Evolutionary conservation across 768 basidiomycete species (phyloP).

Genomic region (Suillus subaureus): DNA sequence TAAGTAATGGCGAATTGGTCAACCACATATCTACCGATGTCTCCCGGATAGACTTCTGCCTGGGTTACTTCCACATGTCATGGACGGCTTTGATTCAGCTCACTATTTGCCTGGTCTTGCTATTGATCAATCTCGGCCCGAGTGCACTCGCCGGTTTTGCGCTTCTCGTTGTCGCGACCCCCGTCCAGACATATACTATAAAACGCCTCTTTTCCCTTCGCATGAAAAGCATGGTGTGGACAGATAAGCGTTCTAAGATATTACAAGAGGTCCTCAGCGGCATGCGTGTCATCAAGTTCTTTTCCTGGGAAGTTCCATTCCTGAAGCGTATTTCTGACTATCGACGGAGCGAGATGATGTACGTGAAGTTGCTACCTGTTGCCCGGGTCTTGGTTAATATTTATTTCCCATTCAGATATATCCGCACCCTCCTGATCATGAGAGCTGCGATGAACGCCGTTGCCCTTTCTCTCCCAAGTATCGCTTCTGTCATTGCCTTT

Average conservation of each 20-base stretch:
- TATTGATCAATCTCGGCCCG: conserved; percentile 72
- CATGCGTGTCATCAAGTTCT: conserved; percentile 92
- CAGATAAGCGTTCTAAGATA: conserved; percentile 86
- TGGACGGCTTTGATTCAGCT: conserved; percentile 82
- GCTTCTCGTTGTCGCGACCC: conserved; percentile 70
- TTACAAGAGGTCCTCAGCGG: conserved; percentile 88
- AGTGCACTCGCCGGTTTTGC: conserved; percentile 57
- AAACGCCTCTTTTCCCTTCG: conserved; percentile 61
- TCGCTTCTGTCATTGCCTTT: conserved; percentile 79
- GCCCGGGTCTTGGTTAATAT: conserved; percentile 3
- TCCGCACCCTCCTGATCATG: conserved; percentile 66
- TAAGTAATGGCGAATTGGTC: conserved; percentile 88
- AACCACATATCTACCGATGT: conserved; percentile 95
- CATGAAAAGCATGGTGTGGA: conserved; percentile 81
- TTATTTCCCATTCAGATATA: conserved; percentile 42
- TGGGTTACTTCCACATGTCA: conserved; percentile 78
- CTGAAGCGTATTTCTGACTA: conserved; percentile 71
- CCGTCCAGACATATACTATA: conserved; percentile 74
- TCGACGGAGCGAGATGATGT: conserved; percentile 71
- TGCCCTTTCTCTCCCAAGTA: conserved; percentile 68
- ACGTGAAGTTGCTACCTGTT: conserved; percentile 19
- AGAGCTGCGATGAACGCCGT: conserved; percentile 70
- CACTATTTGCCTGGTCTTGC: conserved; percentile 71
- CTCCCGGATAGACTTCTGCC: conserved; percentile 88
- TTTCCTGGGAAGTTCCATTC: conserved; percentile 87